These are phyloP conservation scores for Yamadazyma friedrichii DNA, from an alignment of 1,139 yeast species.

Conservation along the genomic window DNA sequence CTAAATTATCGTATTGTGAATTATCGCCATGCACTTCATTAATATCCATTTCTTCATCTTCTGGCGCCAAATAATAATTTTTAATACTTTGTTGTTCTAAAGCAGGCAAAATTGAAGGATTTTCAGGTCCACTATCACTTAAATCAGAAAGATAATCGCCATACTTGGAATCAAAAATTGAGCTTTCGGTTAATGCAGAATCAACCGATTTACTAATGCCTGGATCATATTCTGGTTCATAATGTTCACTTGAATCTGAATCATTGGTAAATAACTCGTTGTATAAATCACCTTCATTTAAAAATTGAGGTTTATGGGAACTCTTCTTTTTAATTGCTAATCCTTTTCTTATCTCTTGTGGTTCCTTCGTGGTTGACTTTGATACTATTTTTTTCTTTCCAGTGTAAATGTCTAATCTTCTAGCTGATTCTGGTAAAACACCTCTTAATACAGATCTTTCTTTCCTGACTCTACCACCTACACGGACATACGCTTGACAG, in stretches of 20 bases:
- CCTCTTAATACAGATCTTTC: conserved; percentile 33
- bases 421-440: conserved; percentile 42
- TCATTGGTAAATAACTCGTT: conserved; percentile 11
- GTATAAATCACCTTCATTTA: conserved; percentile 13
- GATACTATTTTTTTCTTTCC: conserved; percentile 7
- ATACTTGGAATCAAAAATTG: conserved; percentile 12
- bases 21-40: not conserved
- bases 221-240: conserved; percentile 5
- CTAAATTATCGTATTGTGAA: not conserved
- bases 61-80: no score
- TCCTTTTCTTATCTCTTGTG: conserved; percentile 31
- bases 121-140: conserved; percentile 11
- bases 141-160: conserved; percentile 9
- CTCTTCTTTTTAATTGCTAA: conserved; percentile 30
- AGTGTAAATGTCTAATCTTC: conserved; percentile 27
- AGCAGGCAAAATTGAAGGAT: not conserved
- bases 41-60: not conserved
- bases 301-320: conserved; percentile 3
- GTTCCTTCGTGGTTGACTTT: conserved; percentile 5
- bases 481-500: conserved; percentile 20
- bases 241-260: conserved; percentile 4
- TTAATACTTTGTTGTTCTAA: no score
- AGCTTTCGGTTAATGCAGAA: conserved; percentile 9
- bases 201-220: conserved; percentile 1
- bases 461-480: conserved; percentile 33